Base-by-base conservation (phyloP, 2,329 filamentous ascomycete genomes). In the Penicillium sp. region DNA sequence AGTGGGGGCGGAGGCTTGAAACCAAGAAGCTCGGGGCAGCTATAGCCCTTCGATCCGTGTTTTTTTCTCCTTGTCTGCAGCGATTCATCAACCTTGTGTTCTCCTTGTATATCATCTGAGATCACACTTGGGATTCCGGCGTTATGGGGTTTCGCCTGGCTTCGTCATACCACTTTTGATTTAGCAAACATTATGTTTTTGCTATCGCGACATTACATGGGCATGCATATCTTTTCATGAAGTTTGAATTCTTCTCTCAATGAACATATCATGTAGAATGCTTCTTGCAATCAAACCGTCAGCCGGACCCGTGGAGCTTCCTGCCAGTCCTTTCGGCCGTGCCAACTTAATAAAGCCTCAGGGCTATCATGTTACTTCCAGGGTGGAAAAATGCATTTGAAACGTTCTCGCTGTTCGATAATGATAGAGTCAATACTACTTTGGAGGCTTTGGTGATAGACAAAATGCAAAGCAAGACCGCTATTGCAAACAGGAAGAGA, bases 1-100 rank as follows among this genome's bases (percentile, higher is more conserved):
- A 50, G 44, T 22, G 47, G 36, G 10, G 54, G 56, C 13, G 56
- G 50, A 24, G 48, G 40, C 11, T 22, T 60, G 34, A 65, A 65
- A 46, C 49, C 48, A 16, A 56, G 61, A 36, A 46, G 21, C 13
- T 38, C 48, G 13, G 40, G 34, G 29, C 53, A 56, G 36, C 38
- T 47, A 22, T 65, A 56, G 61, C 21, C 16, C 14, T 32, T 5
- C 13, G 10, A n/a, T 5, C 40, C 40, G 21, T 51, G 2, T 46
- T 27, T 27, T 27, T 27, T 27, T 27, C 24, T 27, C 24, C 50
- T 24, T 44, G 22, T 45, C 16, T 10, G 54, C 46, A 27, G 22
- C 27, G 44, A 46, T 38, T 31, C 42, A 31, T 7, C 29, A 31
- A 47, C 46, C 13, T 24, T 55, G 41, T 42, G 34, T 32, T 52